phyloP scores from a whole-genome alignment of 148 eudicot genomes.

The Gaultheria prostrata region DNA sequence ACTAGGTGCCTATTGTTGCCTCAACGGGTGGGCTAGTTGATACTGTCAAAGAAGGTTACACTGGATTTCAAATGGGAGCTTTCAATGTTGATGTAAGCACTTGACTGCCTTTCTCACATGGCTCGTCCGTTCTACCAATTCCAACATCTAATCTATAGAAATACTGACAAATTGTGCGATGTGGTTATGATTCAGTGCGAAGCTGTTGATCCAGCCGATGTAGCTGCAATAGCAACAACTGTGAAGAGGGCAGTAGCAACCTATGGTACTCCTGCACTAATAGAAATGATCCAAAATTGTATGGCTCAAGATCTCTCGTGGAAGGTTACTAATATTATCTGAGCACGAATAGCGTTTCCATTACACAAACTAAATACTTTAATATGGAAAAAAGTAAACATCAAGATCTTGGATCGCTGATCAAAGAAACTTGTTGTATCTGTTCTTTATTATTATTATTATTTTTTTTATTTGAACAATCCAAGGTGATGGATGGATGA shows the following conservation, averaged over 20 bases:
- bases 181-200: constrained; percentile 52
- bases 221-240: constrained; percentile 51
- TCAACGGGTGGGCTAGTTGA: constrained; percentile 96
- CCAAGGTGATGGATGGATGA: not conserved
- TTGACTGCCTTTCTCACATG: not conserved
- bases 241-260: constrained; percentile 61
- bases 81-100: constrained; percentile 73
- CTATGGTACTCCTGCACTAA: constrained; percentile 55
- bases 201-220: constrained; percentile 72
- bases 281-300: constrained; percentile 77
- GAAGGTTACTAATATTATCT: constrained; percentile 53
- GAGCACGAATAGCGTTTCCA: not conserved
- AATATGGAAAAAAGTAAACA: not conserved
- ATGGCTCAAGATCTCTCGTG: constrained; percentile 95
- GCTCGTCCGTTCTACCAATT: not conserved
- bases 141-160: not conserved
- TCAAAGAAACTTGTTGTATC: no score
- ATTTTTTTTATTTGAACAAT: not conserved
- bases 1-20: constrained; percentile 87
- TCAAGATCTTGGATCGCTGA: not conserved
- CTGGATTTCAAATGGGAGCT: constrained; percentile 95
- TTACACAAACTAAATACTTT: not conserved
- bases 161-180: not conserved
- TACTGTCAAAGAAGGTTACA: constrained; percentile 86
- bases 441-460: no score